Conservation (phyloP, 2,329 filamentous ascomycete genomes). For the Scolecobasidium constrictum region DNA sequence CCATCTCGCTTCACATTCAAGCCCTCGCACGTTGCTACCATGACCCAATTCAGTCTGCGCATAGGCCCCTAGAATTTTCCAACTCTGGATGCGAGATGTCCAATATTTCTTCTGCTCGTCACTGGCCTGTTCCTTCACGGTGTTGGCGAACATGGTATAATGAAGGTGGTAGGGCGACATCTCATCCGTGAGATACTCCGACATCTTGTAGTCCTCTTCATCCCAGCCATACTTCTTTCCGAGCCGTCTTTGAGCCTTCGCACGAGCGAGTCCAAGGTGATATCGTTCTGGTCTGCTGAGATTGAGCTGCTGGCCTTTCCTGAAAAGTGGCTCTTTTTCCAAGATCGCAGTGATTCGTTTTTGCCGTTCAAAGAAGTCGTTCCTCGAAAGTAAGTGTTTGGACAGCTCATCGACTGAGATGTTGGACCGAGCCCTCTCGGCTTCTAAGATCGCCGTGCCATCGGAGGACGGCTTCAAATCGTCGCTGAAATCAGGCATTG, state of each 20-base stretch:
- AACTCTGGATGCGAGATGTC: slow-evolving; percentile 38
- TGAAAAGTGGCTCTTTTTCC: slow-evolving; percentile 36
- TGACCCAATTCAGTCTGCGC: slow-evolving; percentile 43
- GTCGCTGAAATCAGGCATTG: slow-evolving; percentile 40
- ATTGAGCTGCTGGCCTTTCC: slow-evolving; percentile 39
- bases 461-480: slow-evolving; percentile 35
- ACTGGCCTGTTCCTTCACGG: slow-evolving; percentile 39
- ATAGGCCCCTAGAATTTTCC: slow-evolving; percentile 41
- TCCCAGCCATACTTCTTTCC: slow-evolving; percentile 36
- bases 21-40: slow-evolving; percentile 40
- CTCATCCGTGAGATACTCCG: slow-evolving; percentile 42
- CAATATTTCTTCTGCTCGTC: slow-evolving; percentile 37
- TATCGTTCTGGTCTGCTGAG: slow-evolving; percentile 41
- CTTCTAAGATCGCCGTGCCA: slow-evolving; percentile 34
- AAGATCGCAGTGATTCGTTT: slow-evolving; percentile 33
- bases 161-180: slow-evolving; percentile 43
- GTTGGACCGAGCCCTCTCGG: slow-evolving; percentile 34
- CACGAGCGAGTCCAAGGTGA: slow-evolving; percentile 40
- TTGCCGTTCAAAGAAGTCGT: slow-evolving; percentile 39
- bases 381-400: slow-evolving; percentile 32
- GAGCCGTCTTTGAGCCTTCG: slow-evolving; percentile 38
- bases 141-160: slow-evolving; percentile 39
- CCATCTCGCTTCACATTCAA: slow-evolving; percentile 39
- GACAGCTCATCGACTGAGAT: slow-evolving; percentile 35
- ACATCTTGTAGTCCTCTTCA: slow-evolving; percentile 39